Conservation (phyloP, 371 early-diverging fungal genomes). For the Synchytrium microbalum region DNA sequence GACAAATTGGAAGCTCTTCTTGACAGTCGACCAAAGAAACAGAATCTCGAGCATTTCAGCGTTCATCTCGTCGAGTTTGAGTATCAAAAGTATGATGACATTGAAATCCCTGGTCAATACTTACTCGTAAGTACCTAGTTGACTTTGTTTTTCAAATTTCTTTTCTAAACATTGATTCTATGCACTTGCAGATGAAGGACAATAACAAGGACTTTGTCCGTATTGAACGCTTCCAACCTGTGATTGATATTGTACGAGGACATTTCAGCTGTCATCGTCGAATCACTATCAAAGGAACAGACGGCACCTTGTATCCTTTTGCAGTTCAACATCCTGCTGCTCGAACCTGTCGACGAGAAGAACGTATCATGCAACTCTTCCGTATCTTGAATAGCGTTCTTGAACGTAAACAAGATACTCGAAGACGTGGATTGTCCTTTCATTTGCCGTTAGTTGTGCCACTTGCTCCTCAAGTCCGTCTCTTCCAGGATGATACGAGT, state of each 20-base stretch:
- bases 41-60: constrained; percentile 74
- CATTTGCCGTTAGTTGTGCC: constrained; percentile 86
- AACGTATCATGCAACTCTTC: constrained; percentile 87
- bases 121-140: constrained; percentile 47
- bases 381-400: constrained; percentile 79
- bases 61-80: constrained; percentile 95
- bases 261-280: constrained; percentile 66
- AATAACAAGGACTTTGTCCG: constrained; percentile 84
- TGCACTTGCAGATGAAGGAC: constrained; percentile 50
- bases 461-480: constrained; percentile 84
- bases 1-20: constrained; percentile 80
- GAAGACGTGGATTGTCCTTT: constrained; percentile 77
- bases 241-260: constrained; percentile 72
- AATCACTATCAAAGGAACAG: constrained; percentile 82
- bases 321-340: constrained; percentile 86
- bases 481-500: constrained; percentile 86
- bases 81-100: constrained; percentile 93
- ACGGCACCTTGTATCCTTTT: constrained; percentile 84
- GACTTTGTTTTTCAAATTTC: constrained; percentile 7
- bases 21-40: constrained; percentile 69
- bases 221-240: constrained; percentile 89
- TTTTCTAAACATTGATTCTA: constrained; percentile 9
- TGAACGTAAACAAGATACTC: constrained; percentile 65
- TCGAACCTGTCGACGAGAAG: constrained; percentile 82
- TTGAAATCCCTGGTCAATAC: constrained; percentile 97